These are phyloP conservation scores for Aspergillus awamori DNA, from an alignment of 2,329 filamentous ascomycete genomes.

Conservation along the genomic window DNA sequence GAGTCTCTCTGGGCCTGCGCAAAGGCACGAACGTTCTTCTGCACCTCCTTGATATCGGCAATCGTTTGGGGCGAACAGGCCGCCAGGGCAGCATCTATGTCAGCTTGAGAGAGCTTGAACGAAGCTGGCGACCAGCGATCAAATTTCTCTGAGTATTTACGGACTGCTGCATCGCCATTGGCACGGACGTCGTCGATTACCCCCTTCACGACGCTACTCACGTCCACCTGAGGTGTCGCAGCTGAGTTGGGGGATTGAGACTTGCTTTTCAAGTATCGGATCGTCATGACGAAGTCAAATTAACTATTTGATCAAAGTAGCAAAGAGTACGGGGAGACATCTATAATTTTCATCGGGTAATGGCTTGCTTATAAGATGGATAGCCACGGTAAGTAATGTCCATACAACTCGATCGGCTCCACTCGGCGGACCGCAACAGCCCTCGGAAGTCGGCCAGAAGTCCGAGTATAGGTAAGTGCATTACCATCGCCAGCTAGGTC, in stretches of 20 bases:
- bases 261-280: constrained; percentile 10
- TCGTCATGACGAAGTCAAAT: background rate
- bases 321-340: background rate
- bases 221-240: constrained; percentile 19
- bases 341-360: too few species aligned
- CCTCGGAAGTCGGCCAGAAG: background rate
- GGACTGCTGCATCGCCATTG: constrained; percentile 54
- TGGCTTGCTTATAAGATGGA: too few species aligned
- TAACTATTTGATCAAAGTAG: background rate
- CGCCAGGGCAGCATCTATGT: constrained; percentile 52
- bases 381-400: background rate
- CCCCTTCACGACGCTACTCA: constrained; percentile 48
- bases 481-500: too few species aligned
- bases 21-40: constrained; percentile 54
- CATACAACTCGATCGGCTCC: background rate
- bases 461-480: background rate
- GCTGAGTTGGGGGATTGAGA: background rate
- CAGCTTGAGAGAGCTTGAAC: constrained; percentile 51
- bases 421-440: background rate
- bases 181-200: constrained; percentile 53
- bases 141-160: constrained; percentile 56
- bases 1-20: constrained; percentile 52
- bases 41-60: constrained; percentile 57
- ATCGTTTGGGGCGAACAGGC: constrained; percentile 53
- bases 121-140: constrained; percentile 56